phyloP scores from a whole-genome alignment of 768 basidiomycete species.

The Lactifluus echinatus region DNA sequence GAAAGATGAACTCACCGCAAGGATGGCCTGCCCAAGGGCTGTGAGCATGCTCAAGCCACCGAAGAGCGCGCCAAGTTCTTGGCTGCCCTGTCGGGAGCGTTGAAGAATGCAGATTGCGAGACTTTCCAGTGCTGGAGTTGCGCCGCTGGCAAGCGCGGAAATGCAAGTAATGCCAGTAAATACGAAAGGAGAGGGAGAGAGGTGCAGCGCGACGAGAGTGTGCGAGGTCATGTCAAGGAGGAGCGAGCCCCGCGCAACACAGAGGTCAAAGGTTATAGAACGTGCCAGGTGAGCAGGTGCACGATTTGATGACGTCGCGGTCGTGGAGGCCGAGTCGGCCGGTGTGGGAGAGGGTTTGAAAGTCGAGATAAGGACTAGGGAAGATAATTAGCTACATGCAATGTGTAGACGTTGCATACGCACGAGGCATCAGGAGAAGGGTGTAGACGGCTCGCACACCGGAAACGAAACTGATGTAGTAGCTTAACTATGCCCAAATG shows the following conservation, averaged over 20 bases:
- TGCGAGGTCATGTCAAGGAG: slow-evolving; percentile 62
- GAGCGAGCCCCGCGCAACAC: slow-evolving; percentile 55
- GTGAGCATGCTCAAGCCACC: slow-evolving; percentile 64
- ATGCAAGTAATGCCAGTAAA: slow-evolving; percentile 57
- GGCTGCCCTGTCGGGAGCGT: slow-evolving; percentile 27
- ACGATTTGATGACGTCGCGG: slow-evolving; percentile 27
- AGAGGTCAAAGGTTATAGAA: slow-evolving; percentile 61
- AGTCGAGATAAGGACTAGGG: slow-evolving; percentile 49
- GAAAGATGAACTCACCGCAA: slow-evolving; percentile 32
- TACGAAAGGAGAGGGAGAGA: slow-evolving; percentile 33
- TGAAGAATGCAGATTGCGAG: slow-evolving; percentile 61
- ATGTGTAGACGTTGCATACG: slow-evolving; percentile 24
- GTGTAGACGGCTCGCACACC: slow-evolving; percentile 55
- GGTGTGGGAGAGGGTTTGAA: slow-evolving; percentile 39
- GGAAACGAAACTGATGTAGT: slow-evolving; percentile 68
- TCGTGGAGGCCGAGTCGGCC: slow-evolving; percentile 2
- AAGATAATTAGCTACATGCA: slow-evolving; percentile 27
- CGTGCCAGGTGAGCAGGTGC: slow-evolving; percentile 43
- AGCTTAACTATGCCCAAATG: slow-evolving; percentile 41
- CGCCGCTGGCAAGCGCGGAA: slow-evolving; percentile 57
- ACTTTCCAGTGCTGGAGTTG: slow-evolving; percentile 62
- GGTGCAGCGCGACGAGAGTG: slow-evolving; percentile 46
- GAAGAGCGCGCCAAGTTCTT: slow-evolving; percentile 48
- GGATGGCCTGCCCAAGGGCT: slow-evolving; percentile 55
- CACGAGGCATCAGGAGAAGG: slow-evolving; percentile 60